Evolutionary conservation across 257 asterid species (phyloP).

Genomic region (Primulina tabacum): DNA sequence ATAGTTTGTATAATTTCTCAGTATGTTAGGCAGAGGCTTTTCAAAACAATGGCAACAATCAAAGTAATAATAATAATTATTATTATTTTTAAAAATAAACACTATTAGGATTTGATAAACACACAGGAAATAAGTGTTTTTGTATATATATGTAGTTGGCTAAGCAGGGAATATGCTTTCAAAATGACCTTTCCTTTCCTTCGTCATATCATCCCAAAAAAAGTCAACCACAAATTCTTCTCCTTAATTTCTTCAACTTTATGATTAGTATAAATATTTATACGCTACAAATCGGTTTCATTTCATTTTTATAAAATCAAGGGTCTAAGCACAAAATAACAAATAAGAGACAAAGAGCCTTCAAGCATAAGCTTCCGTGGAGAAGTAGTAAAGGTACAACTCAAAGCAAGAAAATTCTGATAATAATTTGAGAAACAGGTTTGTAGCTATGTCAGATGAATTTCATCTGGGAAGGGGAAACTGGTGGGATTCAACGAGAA

Average conservation of each 20-base stretch:
- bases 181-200: constrained; percentile 38
- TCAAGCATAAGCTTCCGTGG: constrained; percentile 30
- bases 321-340: constrained; percentile 5
- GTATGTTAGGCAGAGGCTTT: constrained; percentile 25
- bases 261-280: constrained; percentile 50
- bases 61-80: neutral
- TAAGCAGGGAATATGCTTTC: constrained; percentile 39
- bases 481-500: constrained; percentile 77
- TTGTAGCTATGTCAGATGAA: constrained; percentile 60
- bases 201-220: constrained; percentile 47
- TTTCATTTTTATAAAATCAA: constrained; percentile 38
- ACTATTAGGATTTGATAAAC: constrained; percentile 17
- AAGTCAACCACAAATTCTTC: constrained; percentile 73
- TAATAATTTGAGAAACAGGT: neutral
- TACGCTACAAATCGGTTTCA: constrained; percentile 46
- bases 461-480: constrained; percentile 67
- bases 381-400: neutral
- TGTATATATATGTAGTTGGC: constrained; percentile 21
- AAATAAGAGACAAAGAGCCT: constrained; percentile 22
- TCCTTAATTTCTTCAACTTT: constrained; percentile 24
- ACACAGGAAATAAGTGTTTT: constrained; percentile 1
- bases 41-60: constrained; percentile 27
- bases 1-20: constrained; percentile 13
- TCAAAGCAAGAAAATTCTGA: neutral
- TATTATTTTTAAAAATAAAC: constrained; percentile 1